Evolutionary conservation across 2,329 filamentous ascomycete species (phyloP).

Genomic region (Talaromyces sp.): DNA sequence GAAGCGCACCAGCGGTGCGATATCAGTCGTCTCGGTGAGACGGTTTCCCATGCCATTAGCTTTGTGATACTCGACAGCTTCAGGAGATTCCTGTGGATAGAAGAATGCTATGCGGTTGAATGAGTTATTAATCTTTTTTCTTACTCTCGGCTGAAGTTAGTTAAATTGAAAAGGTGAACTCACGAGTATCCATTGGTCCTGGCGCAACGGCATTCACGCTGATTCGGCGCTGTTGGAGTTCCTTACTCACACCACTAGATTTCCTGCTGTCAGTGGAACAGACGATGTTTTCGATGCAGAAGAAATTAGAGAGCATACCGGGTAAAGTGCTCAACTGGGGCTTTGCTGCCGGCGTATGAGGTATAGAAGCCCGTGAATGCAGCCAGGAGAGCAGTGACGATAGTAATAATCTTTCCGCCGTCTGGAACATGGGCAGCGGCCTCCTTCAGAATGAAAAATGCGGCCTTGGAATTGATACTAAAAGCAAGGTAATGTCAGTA

Average conservation of each 20-base stretch:
- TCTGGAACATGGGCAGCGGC: conserved; percentile 42
- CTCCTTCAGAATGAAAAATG: conserved; percentile 47
- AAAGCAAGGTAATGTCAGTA: not conserved
- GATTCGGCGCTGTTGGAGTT: conserved; percentile 51
- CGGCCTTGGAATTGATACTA: conserved; percentile 47
- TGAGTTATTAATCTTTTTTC: not conserved
- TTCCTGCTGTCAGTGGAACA: not conserved
- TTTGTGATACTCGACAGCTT: conserved; percentile 47
- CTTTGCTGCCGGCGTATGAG: conserved; percentile 52
- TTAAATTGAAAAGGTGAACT: conserved; percentile 16
- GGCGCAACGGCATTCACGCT: conserved; percentile 52
- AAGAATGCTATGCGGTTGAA: conserved; percentile 36
- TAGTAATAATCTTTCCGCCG: conserved; percentile 48
- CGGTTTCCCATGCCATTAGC: conserved; percentile 42
- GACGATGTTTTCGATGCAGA: not conserved
- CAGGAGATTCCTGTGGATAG: conserved; percentile 43
- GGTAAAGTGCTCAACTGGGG: conserved; percentile 58
- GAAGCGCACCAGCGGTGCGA: conserved; percentile 47
- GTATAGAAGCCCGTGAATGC: conserved; percentile 49
- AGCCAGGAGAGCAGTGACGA: conserved; percentile 45
- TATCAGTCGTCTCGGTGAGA: conserved; percentile 44
- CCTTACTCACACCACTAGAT: conserved; percentile 49
- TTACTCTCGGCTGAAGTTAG: not conserved
- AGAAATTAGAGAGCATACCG: conserved; percentile 36
- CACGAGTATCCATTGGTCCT: conserved; percentile 54